A percentile compares a stretch with the other conserved stretches of the same genome.
phyloP scores from a whole-genome alignment of 1,284 basidiomycete species.

The Trametes versicolor region DNA sequence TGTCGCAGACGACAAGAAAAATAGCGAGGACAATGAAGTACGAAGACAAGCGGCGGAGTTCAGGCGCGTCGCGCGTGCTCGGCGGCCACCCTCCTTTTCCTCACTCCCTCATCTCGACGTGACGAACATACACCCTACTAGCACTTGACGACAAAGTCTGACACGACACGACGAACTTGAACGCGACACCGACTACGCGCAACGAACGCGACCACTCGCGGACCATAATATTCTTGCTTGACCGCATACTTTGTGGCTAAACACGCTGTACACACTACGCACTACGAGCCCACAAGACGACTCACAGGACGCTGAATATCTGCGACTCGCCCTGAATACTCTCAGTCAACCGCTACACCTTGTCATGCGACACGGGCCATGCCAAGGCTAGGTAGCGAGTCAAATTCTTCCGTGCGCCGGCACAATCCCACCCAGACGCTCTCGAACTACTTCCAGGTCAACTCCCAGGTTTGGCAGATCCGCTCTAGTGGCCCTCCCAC shows the following conservation, averaged over 20 bases:
- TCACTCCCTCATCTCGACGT: conserved; percentile 6
- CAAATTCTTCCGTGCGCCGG: conserved; percentile 29
- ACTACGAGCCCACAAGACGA: background rate
- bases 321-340: background rate
- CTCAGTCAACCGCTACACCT: background rate
- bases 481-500: conserved; percentile 4
- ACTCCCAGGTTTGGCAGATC: conserved; percentile 24
- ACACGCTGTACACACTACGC: conserved; percentile 2
- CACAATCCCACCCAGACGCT: conserved; percentile 29
- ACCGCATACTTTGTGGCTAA: background rate
- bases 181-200: background rate
- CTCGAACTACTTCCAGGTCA: conserved; percentile 25
- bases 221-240: background rate
- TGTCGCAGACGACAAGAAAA: background rate
- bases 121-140: background rate
- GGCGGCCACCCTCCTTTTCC: conserved; percentile 4
- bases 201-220: background rate
- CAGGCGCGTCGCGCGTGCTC: background rate
- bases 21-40: conserved; percentile 4
- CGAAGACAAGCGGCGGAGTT: background rate
- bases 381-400: conserved; percentile 31
- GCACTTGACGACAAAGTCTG: background rate
- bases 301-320: background rate
- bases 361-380: conserved; percentile 23
- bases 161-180: background rate